Conservation (phyloP, 2,329 filamentous ascomycete genomes). For the Capronia epimyces region DNA sequence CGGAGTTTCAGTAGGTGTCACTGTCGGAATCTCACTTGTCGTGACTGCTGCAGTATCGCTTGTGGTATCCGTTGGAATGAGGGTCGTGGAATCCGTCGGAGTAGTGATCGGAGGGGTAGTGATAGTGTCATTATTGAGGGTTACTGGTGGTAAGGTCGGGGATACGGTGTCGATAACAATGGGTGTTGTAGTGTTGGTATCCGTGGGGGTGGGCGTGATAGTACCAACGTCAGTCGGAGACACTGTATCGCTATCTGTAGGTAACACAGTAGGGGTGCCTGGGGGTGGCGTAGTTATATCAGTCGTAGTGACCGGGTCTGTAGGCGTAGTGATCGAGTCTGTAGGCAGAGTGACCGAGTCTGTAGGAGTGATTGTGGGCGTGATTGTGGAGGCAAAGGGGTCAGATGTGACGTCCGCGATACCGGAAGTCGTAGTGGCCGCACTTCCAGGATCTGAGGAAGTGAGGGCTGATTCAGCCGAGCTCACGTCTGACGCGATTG, state of each 20-base stretch:
- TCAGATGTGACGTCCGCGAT: conserved; percentile 9
- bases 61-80: neutral
- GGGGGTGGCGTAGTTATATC: conserved; percentile 14
- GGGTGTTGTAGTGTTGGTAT: neutral
- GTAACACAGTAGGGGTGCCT: conserved; percentile 30
- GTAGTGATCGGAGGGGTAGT: neutral
- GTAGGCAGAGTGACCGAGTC: neutral
- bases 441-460: conserved; percentile 2
- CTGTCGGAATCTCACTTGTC: conserved; percentile 2
- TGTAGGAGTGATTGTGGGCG: neutral
- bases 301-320: conserved; percentile 6
- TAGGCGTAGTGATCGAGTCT: conserved; percentile 7
- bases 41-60: neutral
- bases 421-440: conserved; percentile 8
- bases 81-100: conserved; percentile 6
- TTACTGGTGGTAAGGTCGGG: neutral
- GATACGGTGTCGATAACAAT: neutral
- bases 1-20: conserved; percentile 14
- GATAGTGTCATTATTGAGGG: neutral
- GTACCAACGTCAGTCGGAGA: conserved; percentile 38
- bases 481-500: conserved; percentile 20
- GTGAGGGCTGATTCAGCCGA: conserved; percentile 16
- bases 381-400: conserved; percentile 2
- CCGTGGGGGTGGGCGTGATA: conserved; percentile 2
- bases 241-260: conserved; percentile 30